Base-by-base conservation (phyloP, 2,329 filamentous ascomycete genomes). In the Fusarium sp. region DNA sequence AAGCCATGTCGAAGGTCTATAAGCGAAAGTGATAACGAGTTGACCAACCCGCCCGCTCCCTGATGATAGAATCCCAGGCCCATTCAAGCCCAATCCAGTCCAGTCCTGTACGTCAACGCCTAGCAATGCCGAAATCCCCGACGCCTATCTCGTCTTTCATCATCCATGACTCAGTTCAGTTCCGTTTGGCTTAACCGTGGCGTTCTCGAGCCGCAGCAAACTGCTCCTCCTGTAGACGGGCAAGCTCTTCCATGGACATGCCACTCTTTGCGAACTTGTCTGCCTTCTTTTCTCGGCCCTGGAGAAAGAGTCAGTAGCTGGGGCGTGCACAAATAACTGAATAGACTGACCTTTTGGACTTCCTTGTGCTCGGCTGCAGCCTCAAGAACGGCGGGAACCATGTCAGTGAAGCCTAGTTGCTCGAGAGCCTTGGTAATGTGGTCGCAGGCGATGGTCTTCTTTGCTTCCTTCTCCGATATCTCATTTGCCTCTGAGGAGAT, bases 401-500 rank as follows among this genome's bases (percentile, higher is more conserved):
- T 99, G 69, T 97, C 93, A 9, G 88, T 84, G 75, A 98, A 99
- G 2, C 94, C 95, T 17, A 99, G 85, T 70, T 96, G 91, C 70
- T 94, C 91, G 37, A 99, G 84, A 1, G 95, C 95, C 72, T 94
- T 94, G 72, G 94, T 96, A 70, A 99, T 96, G 79, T 99, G 95
- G 71, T 99, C 95, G 76, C 92, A 96, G 11, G 94, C 94, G 69
- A 99, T 99, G 4, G 95, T 99, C 84, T 99, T 99, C 82, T 99
- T 99, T 45, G 93, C 92, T 72, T 99, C 95, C 77, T 97, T 97
- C 76, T 99, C 95, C 11, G 93, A 96, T 65, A 99, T 99, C 71
- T 99, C 95, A 77, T 99, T 99, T 61, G 95, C 95, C 79, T 99
- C 94, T 43, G 92, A 96, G n/a, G 93, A 97, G 69, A 99, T 91